Conservation (phyloP, 345 rosid genomes). For the Arabis alpina region DNA sequence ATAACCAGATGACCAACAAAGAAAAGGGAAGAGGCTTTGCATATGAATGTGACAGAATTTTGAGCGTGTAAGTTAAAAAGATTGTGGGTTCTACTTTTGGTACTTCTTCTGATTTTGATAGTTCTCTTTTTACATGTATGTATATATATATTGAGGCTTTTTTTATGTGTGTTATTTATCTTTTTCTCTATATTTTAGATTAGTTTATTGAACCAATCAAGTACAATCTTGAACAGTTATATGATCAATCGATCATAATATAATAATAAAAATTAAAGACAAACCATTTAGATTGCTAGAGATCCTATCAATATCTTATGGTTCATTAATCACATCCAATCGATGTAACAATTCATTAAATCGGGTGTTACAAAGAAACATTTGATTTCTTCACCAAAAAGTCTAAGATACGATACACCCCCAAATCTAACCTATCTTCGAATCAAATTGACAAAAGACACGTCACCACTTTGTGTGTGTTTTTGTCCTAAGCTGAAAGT, state of each 20-base stretch:
- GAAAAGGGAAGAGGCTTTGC: constrained; percentile 32
- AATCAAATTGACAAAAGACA: constrained; percentile 35
- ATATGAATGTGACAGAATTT: constrained; percentile 35
- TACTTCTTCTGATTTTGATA: constrained; percentile 35
- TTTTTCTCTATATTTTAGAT: not conserved
- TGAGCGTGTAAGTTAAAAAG: constrained; percentile 41
- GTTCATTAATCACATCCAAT: not conserved
- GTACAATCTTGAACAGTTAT: too few relatives aligned
- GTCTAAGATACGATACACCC: constrained; percentile 26
- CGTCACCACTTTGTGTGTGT: constrained; percentile 28
- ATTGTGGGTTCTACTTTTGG: constrained; percentile 45
- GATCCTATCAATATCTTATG: not conserved
- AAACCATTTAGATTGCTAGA: not conserved
- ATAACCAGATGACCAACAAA: constrained; percentile 26
- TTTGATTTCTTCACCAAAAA: constrained; percentile 14
- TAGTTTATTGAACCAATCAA: not conserved
- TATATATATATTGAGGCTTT: not conserved
- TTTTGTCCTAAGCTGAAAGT: constrained; percentile 11
- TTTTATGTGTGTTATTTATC: not conserved
- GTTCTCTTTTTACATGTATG: constrained; percentile 25
- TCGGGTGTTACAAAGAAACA: constrained; percentile 9
- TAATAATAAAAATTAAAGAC: constrained; percentile 4
- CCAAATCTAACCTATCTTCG: constrained; percentile 39
- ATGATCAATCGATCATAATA: not conserved
- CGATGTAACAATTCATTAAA: constrained; percentile 40